phyloP scores from a whole-genome alignment of 176 grass and related monocot species.

The Phoenix dactylifera region DNA sequence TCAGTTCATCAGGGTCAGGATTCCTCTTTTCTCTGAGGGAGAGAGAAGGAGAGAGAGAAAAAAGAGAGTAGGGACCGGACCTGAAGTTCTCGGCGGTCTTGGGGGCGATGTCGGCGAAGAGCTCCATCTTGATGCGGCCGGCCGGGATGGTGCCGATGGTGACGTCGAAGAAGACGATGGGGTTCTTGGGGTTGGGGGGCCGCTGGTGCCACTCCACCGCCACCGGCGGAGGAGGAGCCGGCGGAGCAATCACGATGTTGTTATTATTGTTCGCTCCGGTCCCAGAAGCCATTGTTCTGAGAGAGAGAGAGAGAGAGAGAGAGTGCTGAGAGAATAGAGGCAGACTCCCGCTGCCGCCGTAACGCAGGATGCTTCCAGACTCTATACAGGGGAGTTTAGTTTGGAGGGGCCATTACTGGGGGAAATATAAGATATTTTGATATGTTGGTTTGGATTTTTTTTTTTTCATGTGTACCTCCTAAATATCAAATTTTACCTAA shows the following conservation, averaged over 20 bases:
- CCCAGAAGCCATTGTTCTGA: slow-evolving; percentile 33
- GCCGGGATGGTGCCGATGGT: slow-evolving; percentile 96
- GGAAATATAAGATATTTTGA: too few species aligned
- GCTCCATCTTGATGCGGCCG: slow-evolving; percentile 98
- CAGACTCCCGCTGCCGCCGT: too few species aligned
- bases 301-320: background rate
- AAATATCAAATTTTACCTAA: too few species aligned
- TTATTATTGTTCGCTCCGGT: slow-evolving; percentile 11
- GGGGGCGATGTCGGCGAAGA: slow-evolving; percentile 79
- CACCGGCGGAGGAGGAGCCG: slow-evolving; percentile 29
- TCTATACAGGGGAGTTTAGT: too few species aligned
- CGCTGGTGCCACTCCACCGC: slow-evolving; percentile 88
- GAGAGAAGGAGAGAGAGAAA: background rate
- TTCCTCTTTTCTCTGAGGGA: background rate
- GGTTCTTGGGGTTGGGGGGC: slow-evolving; percentile 85
- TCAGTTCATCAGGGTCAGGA: background rate
- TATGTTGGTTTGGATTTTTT: too few species aligned
- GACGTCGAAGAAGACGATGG: slow-evolving; percentile 93
- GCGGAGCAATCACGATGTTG: slow-evolving; percentile 25
- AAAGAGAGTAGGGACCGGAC: slow-evolving; percentile 5
- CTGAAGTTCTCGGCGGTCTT: slow-evolving; percentile 94
- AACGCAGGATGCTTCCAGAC: too few species aligned
- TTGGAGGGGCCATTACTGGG: too few species aligned
- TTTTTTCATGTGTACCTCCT: too few species aligned
- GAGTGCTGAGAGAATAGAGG: too few species aligned